Evolutionary conservation across 1,284 basidiomycete species (phyloP).

Genomic region (Trichosporon asahii): DNA sequence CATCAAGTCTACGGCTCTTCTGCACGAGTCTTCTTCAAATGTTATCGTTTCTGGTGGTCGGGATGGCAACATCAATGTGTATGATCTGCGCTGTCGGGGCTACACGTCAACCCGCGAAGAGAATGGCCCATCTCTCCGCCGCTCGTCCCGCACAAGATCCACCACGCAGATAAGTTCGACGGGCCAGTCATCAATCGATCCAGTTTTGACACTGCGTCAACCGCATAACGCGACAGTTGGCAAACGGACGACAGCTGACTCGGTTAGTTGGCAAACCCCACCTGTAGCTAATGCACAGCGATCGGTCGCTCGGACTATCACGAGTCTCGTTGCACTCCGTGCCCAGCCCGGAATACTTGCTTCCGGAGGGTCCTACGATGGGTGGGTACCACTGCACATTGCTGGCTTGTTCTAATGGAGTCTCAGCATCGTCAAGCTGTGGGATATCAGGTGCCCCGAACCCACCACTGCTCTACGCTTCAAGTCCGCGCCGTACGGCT

Average conservation of each 20-base stretch:
- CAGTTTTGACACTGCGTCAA: constrained; percentile 22
- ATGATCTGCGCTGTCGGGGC: constrained; percentile 46
- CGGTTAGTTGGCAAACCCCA: background rate
- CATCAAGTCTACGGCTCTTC: constrained; percentile 45
- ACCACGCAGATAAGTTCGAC: background rate
- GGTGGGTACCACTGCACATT: constrained; percentile 31
- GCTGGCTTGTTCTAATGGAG: background rate
- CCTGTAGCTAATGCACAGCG: constrained; percentile 25
- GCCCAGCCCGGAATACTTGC: constrained; percentile 46
- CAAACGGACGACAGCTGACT: background rate
- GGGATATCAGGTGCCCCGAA: constrained; percentile 48
- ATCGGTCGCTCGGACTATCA: constrained; percentile 45
- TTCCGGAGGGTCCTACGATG: constrained; percentile 49
- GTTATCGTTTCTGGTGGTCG: constrained; percentile 47
- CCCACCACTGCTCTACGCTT: constrained; percentile 28
- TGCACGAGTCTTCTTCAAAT: constrained; percentile 32
- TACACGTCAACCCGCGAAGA: background rate
- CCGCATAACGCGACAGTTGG: constrained; percentile 15
- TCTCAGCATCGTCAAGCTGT: constrained; percentile 49
- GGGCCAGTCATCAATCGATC: background rate
- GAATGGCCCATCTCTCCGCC: background rate
- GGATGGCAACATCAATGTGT: constrained; percentile 52
- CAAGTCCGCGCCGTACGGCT: constrained; percentile 25
- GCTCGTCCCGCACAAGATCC: background rate
- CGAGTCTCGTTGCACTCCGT: constrained; percentile 46